These are phyloP conservation scores for Dictyostelium intermedium DNA, from an alignment of 78 protist genomes.

Conservation along the genomic window DNA sequence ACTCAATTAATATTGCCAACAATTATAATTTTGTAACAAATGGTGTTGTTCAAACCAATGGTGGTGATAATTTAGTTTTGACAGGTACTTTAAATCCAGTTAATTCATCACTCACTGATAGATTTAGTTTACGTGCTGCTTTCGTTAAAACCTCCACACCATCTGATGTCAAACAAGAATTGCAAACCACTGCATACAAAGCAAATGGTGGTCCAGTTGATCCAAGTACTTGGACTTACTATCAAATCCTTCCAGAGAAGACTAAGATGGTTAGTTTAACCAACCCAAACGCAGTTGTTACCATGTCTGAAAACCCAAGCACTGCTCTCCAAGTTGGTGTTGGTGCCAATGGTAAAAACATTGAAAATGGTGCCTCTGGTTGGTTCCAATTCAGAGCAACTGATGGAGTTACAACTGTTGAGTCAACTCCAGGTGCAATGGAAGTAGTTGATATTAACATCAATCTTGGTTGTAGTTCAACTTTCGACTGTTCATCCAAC, in stretches of 20 bases:
- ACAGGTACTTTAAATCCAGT: slow-evolving; percentile 38
- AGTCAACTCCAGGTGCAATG: neutral
- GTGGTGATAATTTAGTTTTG: neutral
- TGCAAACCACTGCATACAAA: slow-evolving; percentile 2
- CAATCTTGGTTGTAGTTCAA: slow-evolving; percentile 6
- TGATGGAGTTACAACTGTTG: neutral
- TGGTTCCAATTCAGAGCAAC: slow-evolving; percentile 28
- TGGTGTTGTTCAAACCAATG: neutral
- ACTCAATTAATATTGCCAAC: neutral
- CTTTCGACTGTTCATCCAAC: neutral
- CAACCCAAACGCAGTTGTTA: neutral
- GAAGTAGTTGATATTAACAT: slow-evolving; percentile 55
- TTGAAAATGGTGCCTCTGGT: slow-evolving; percentile 38
- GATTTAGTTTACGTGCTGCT: neutral
- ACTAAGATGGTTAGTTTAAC: neutral
- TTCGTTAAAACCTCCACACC: neutral
- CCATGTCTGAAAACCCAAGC: neutral
- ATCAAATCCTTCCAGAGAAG: neutral
- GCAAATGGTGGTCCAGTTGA: slow-evolving; percentile 32
- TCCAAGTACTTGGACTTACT: slow-evolving; percentile 20
- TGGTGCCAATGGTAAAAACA: slow-evolving; percentile 75
- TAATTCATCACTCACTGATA: neutral
- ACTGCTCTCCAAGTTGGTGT: slow-evolving; percentile 45
- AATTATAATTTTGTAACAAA: neutral
- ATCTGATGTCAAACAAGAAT: slow-evolving; percentile 22